A percentile compares a stretch with the other conserved stretches of the same genome.
Evolutionary conservation across 2,329 filamentous ascomycete genomes (phyloP).

Genomic region (Fusarium devonianum): DNA sequence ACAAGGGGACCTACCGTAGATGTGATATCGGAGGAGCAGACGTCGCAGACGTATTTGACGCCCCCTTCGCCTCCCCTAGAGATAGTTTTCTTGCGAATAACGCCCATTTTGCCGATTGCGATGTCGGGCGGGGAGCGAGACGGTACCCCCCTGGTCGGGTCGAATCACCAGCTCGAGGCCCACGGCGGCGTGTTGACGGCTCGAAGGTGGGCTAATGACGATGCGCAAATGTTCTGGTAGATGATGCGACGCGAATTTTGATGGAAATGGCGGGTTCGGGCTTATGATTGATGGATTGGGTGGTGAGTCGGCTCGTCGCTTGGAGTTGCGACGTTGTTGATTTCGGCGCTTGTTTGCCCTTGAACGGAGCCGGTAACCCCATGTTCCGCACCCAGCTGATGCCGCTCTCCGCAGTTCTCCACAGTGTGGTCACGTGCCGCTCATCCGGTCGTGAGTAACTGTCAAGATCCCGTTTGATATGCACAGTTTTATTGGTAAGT

Average conservation of each 20-base stretch:
- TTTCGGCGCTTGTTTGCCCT: slow-evolving; percentile 34
- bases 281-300: slow-evolving; percentile 40
- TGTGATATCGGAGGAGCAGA: slow-evolving; percentile 95
- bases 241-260: slow-evolving; percentile 39
- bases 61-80: slow-evolving; percentile 84
- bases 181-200: slow-evolving; percentile 25
- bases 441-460: not conserved
- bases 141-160: slow-evolving; percentile 39
- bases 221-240: slow-evolving; percentile 27
- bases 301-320: slow-evolving; percentile 34
- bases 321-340: slow-evolving; percentile 39
- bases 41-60: slow-evolving; percentile 96
- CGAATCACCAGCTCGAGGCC: slow-evolving; percentile 21
- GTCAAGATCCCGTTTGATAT: too few relatives aligned
- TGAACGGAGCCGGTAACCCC: slow-evolving; percentile 27
- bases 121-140: slow-evolving; percentile 38
- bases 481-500: too few relatives aligned
- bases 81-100: slow-evolving; percentile 95
- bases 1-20: slow-evolving; percentile 75
- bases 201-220: slow-evolving; percentile 16
- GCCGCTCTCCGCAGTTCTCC: slow-evolving; percentile 3
- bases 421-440: not conserved
- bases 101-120: slow-evolving; percentile 70
- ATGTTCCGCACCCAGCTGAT: slow-evolving; percentile 11
- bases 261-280: slow-evolving; percentile 40